Evolutionary conservation across 352 stramenopile species (phyloP), one percentile per base, ranked within the genome.

Genomic region (Pythium diclinum): DNA sequence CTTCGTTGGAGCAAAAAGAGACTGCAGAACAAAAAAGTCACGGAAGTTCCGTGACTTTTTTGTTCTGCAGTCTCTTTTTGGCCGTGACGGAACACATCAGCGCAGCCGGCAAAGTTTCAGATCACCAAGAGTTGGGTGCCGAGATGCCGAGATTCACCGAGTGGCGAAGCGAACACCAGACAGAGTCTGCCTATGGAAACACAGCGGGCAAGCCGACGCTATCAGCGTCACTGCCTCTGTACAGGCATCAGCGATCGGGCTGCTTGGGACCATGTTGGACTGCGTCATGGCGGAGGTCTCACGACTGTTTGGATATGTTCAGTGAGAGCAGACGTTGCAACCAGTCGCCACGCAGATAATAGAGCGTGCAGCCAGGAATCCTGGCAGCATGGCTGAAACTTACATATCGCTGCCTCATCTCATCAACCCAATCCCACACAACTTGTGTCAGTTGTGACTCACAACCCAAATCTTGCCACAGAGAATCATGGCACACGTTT

Each of bases 51-150:
- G 38, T 21, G 13, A 21, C 17, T 2, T 49, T 49, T 49, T 49
- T 49, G 42, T 49, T 49, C 42, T 49, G n/a, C 30, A n/a, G 17
- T 47, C 38, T 47, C 17, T n/a, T 47, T 47, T 47, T 28, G 42
- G n/a, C n/a, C n/a, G n/a, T n/a, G n/a, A n/a, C n/a, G n/a, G 8
- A 47, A 23, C 16, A 23, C 40, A 8, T 47, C 40, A 47, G 17
- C 40, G 40, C 40, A 47, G 44, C n/a, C 19, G 44, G n/a, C n/a
- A 51, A 51, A 51, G 44, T 51, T 51, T 51, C 44, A 51, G 44
- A 23, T 51, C 44, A 51, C 44, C 44, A 51, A 25, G 44, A 51
- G 17, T 30, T 51, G 44, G 44, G 19, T 30, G n/a, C 13, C n/a
- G 25, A 28, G 25, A 28, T 11, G 7, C 6, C n/a, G 44, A 51